phyloP scores from a whole-genome alignment of 768 basidiomycete genomes.

The Termitomyces sp. region DNA sequence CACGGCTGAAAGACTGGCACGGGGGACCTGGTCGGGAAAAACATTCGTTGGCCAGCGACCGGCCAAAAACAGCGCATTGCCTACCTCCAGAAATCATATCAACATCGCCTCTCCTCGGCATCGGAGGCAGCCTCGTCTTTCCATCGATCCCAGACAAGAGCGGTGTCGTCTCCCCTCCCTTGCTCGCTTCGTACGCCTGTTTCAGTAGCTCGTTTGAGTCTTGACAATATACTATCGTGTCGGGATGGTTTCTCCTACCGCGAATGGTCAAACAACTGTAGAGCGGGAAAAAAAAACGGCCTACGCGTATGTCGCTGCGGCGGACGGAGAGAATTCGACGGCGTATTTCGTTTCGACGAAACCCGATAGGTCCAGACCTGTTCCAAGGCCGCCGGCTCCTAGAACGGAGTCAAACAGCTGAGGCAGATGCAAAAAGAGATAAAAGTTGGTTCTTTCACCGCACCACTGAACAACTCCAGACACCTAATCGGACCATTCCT shows the following conservation, averaged over 20 bases:
- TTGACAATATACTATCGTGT: constrained; percentile 57
- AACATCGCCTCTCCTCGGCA: constrained; percentile 57
- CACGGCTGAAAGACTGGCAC: constrained; percentile 66
- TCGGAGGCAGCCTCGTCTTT: constrained; percentile 27
- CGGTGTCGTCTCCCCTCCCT: constrained; percentile 32
- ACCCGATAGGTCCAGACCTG: constrained; percentile 56
- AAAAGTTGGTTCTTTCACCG: constrained; percentile 6
- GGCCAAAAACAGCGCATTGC: constrained; percentile 9
- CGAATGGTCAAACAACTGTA: background rate
- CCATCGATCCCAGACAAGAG: constrained; percentile 34
- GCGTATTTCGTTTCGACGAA: constrained; percentile 66
- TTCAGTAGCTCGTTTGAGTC: constrained; percentile 55
- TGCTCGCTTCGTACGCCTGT: constrained; percentile 45
- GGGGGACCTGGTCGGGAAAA: constrained; percentile 57
- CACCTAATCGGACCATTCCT: constrained; percentile 44
- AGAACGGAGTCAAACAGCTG: background rate
- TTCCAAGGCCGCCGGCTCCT: constrained; percentile 75
- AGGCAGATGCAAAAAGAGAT: background rate
- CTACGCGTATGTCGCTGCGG: constrained; percentile 60
- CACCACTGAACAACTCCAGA: constrained; percentile 69
- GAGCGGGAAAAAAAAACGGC: background rate
- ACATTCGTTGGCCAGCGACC: background rate
- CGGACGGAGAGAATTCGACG: constrained; percentile 57
- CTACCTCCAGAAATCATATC: constrained; percentile 73
- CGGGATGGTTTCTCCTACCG: constrained; percentile 56